Evolutionary conservation across 2,329 filamentous ascomycete genomes (phyloP).

Genomic region (Epichloe uncinata): DNA sequence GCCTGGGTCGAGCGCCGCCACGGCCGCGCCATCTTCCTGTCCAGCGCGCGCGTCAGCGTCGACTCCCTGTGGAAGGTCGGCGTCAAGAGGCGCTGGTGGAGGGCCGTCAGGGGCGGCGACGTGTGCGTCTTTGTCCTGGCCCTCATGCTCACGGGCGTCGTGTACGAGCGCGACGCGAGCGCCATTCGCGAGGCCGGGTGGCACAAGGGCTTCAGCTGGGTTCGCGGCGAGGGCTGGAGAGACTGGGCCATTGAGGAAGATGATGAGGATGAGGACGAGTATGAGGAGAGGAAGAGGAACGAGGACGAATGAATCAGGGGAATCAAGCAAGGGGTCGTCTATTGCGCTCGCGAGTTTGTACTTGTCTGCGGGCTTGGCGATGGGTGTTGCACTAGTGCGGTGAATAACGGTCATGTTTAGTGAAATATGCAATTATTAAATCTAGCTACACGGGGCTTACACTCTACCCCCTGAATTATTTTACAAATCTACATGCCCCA

Average conservation of each 20-base stretch:
- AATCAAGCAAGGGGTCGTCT: too few relatives aligned
- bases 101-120: conserved; percentile 68
- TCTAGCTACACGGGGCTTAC: too few relatives aligned
- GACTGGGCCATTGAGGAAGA: conserved; percentile 47
- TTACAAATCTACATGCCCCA: too few relatives aligned
- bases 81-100: conserved; percentile 83
- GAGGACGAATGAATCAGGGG: background rate
- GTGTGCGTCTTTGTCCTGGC: conserved; percentile 71
- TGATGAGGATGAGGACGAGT: conserved; percentile 15
- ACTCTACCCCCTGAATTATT: too few relatives aligned
- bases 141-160: conserved; percentile 61
- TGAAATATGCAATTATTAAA: too few relatives aligned
- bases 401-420: too few relatives aligned
- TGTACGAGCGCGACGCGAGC: conserved; percentile 59
- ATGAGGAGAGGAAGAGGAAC: background rate
- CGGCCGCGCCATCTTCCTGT: conserved; percentile 60
- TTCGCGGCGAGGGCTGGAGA: conserved; percentile 61
- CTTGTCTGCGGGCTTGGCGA: too few relatives aligned
- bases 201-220: conserved; percentile 60
- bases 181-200: conserved; percentile 54
- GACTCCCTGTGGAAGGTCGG: conserved; percentile 87
- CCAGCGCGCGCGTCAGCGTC: conserved; percentile 63
- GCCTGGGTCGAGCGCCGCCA: conserved; percentile 58
- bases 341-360: background rate
- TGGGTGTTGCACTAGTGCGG: too few relatives aligned